Evolutionary conservation across 768 basidiomycete genomes (phyloP).

Genomic region (Fibroporia radiculosa): DNA sequence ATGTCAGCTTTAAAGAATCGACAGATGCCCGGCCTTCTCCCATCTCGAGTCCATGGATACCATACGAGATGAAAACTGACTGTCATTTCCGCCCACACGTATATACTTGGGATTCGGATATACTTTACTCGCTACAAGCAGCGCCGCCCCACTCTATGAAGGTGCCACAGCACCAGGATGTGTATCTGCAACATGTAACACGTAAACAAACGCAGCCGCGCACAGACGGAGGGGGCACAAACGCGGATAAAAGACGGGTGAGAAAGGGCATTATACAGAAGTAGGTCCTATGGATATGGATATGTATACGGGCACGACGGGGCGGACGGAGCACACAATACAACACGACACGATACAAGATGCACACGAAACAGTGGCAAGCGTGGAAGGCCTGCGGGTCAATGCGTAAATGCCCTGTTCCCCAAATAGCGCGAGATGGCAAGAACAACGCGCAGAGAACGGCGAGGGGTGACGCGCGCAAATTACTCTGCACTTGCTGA

Average conservation of each 20-base stretch:
- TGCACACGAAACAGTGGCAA: background rate
- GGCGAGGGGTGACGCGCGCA: background rate
- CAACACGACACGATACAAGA: background rate
- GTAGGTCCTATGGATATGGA: background rate
- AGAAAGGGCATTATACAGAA: background rate
- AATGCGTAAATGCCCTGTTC: background rate
- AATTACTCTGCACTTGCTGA: background rate
- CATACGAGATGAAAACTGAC: too few relatives aligned
- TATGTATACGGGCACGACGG: background rate
- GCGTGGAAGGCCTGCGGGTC: background rate
- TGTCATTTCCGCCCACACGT: background rate
- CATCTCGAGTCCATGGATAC: too few relatives aligned
- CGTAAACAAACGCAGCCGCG: background rate
- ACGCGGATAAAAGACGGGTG: background rate
- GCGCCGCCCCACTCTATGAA: background rate
- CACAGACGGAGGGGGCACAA: background rate
- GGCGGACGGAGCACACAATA: too few relatives aligned
- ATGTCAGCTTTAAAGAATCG: too few relatives aligned
- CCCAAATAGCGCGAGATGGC: background rate
- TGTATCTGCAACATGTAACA: too few relatives aligned
- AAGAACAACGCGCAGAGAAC: background rate
- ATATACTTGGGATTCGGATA: background rate
- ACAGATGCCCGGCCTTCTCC: too few relatives aligned
- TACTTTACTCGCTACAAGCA: background rate
- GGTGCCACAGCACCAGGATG: too few relatives aligned